Base-by-base conservation (phyloP, 2,329 filamentous ascomycete genomes). In the Aureobasidium vineae region DNA sequence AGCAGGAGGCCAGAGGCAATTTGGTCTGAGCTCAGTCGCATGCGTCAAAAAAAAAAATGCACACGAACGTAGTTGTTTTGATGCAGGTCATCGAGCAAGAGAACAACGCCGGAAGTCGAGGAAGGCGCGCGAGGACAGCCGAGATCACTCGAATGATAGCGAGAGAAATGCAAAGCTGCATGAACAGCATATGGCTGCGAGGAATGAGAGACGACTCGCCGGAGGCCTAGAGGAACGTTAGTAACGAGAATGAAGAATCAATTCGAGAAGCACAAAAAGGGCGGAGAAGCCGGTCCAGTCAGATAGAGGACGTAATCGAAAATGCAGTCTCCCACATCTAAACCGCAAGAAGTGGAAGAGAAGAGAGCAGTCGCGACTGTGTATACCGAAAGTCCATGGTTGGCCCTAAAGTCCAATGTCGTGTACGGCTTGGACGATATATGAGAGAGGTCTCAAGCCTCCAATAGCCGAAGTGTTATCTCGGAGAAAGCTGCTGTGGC, bases 1-100 rank as follows among this genome's bases (percentile, higher is more conserved):
- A 97, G 78, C 94, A 97, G 82, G 92, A 87, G 53, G 83, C 90
- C 77, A 83, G 93, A 66, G 93, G 94, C 1, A 97, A 97, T 75
- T 76, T 97, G 36, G 33, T 63, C 31, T 63, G 47, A 63, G 45
- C 10, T 5, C 53, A n/a, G 36, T 5, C 21, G 5, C 21, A 11
- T 19, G 3, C 1, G 5, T 0, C 33, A 15, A 5, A 23, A 5
- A 19, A 38, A n/a, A 0, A 1, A 10, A 5, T 6, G 16, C 13
- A 19, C 2, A 19, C 2, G 23, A 31, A 2, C 4, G 16, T 11
- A 11, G 38, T 23, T 31, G 8, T 10, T 38, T 10, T 54, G 11
- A 19, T 11, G 28, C n/a, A n/a, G 3, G 10, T n/a, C 28, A 52
- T 52, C 7, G 1, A 23, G n/a, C 21, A 21, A 23, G 2, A 13